Evolutionary conservation across 805 yeast species (phyloP).

Genomic region (Kockiozyma suomiensis): DNA sequence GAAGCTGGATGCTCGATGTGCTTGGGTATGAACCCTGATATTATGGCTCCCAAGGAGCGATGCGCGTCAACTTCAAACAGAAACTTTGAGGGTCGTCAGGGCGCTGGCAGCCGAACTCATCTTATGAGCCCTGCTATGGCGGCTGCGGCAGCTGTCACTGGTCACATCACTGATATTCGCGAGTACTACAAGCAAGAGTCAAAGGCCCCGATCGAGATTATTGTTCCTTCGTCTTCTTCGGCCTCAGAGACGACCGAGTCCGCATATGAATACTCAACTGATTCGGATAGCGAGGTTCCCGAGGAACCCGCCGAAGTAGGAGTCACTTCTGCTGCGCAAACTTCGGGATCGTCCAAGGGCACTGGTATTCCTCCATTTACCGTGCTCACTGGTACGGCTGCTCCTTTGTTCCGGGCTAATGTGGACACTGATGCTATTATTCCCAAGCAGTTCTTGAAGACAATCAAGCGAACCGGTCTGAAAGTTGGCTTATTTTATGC

Average conservation of each 20-base stretch:
- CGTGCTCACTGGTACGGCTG: constrained; percentile 81
- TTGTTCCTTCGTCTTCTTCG: constrained; percentile 41
- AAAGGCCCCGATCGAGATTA: constrained; percentile 60
- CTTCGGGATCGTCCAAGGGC: constrained; percentile 41
- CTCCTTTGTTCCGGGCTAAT: constrained; percentile 92
- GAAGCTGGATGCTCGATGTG: constrained; percentile 99
- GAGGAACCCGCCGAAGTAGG: constrained; percentile 39
- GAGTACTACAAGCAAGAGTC: constrained; percentile 61
- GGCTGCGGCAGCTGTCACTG: constrained; percentile 94
- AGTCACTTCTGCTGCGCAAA: constrained; percentile 34
- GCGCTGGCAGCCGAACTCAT: constrained; percentile 93
- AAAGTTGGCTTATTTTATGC: constrained; percentile 88
- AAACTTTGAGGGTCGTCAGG: constrained; percentile 99
- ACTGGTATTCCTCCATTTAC: constrained; percentile 75
- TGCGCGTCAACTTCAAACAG: constrained; percentile 99
- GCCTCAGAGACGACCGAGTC: constrained; percentile 43
- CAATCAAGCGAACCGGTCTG: constrained; percentile 96
- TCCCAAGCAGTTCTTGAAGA: constrained; percentile 97
- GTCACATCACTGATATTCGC: constrained; percentile 89
- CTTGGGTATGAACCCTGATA: constrained; percentile 99
- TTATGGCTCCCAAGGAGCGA: constrained; percentile 90
- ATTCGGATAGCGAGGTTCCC: constrained; percentile 67
- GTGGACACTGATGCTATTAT: constrained; percentile 98
- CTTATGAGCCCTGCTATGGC: constrained; percentile 99
- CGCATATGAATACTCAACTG: constrained; percentile 49